Percentiles rank a stretch among this genome's conserved stretches.
phyloP scores from a whole-genome alignment of 345 rosid genomes.

The Eucalyptus regnans region DNA sequence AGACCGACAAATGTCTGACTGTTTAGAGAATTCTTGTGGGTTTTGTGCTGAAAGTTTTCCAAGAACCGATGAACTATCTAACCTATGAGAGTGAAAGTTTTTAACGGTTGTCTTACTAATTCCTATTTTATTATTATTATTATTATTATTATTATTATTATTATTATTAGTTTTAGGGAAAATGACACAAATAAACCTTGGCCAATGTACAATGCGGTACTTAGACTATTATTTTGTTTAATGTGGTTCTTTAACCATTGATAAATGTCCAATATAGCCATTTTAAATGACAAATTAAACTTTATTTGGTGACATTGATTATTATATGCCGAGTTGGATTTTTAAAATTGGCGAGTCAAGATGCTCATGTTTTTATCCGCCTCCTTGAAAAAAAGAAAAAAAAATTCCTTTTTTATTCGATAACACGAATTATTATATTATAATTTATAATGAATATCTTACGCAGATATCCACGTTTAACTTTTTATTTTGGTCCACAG shows the following conservation, averaged over 20 bases:
- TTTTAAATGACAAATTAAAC: not conserved
- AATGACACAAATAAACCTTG: not conserved
- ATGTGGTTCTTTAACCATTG: rapidly evolving
- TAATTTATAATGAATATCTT: not conserved
- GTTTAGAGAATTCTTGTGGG: not conserved
- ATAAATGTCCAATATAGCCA: not conserved
- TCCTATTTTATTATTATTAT: not conserved
- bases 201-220: not conserved
- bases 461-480: not conserved
- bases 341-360: not conserved
- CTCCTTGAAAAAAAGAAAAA: not conserved
- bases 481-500: not conserved
- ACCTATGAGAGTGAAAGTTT: not conserved
- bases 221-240: not conserved
- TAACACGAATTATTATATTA: rapidly evolving
- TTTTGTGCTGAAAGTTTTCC: not conserved
- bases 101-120: not conserved
- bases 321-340: not conserved
- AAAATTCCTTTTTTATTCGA: not conserved
- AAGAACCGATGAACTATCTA: not conserved
- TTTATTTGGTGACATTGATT: not conserved
- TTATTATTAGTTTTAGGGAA: not conserved
- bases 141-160: not conserved
- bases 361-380: not conserved
- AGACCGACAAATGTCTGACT: not conserved